Evolutionary conservation across 139 green algal species (phyloP).

Genomic region (Dunaliella primolecta): DNA sequence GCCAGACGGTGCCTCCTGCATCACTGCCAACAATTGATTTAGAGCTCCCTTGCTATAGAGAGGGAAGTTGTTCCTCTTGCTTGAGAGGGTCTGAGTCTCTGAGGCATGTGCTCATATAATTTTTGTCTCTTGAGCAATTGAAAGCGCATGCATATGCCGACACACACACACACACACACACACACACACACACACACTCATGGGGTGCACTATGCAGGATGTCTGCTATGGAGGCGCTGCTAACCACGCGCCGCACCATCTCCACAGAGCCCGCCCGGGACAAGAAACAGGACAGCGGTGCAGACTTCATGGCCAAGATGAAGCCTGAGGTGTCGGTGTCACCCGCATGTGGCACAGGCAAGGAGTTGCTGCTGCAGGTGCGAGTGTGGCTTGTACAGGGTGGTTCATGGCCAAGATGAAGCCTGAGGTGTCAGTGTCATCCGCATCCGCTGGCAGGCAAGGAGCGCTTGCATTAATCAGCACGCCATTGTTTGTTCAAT

Average conservation of each 20-base stretch:
- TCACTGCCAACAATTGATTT: too few relatives aligned
- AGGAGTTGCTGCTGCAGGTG: conserved; percentile 92
- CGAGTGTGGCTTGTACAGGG: conserved; percentile 1
- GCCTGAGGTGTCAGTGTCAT: conserved; percentile 45
- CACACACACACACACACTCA: not conserved
- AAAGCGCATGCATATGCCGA: not conserved
- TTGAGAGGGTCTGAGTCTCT: too few relatives aligned
- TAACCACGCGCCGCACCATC: conserved; percentile 65
- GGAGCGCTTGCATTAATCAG: too few relatives aligned
- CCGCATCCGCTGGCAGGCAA: too few relatives aligned
- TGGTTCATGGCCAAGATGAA: conserved; percentile 52
- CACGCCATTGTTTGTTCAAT: too few relatives aligned
- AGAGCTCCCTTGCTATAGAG: too few relatives aligned
- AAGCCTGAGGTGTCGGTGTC: conserved; percentile 47
- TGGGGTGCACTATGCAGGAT: too few relatives aligned
- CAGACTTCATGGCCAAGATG: conserved; percentile 45
- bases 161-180: not conserved
- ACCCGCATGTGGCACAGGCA: conserved; percentile 73
- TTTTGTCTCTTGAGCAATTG: not conserved
- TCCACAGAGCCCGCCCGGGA: conserved; percentile 38
- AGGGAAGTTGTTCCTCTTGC: too few relatives aligned
- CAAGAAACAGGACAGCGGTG: not conserved
- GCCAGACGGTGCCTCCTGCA: too few relatives aligned
- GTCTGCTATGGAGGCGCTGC: conserved; percentile 72
- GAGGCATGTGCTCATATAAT: not conserved